Base-by-base conservation (phyloP, 176 grass and related monocot genomes). In the Carex myosuroides region DNA sequence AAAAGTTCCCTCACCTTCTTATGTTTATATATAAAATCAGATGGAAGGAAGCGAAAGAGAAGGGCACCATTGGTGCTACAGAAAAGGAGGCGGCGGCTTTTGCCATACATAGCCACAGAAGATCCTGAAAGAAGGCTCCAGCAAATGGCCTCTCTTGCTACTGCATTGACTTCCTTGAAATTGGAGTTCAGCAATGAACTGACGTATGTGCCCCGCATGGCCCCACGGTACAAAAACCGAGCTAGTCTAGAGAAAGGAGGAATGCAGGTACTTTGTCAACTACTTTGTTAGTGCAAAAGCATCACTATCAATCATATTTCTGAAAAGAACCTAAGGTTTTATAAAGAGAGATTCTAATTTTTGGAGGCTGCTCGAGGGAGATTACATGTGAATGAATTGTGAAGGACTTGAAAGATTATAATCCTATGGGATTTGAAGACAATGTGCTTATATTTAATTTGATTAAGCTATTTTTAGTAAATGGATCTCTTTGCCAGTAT, bases 91-190 rank as follows among this genome's bases (percentile, higher is more conserved):
- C 89, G 95, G 77, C 94, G 86, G 61, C 60, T 98, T 82, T 70
- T 98, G 69, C 92, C 95, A 79, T 98, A 87, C 84, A 54, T 84
- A 44, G 92, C 91, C 60, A 89, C 86, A 64, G 86, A 89, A 87
- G 86, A 94, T 91, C 56, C 30, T 42, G 79, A 46, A 74, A 64
- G 76, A 83, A 89, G 79, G 70, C 86, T 98, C 20, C 70, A 89
- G 73, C 95, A 94, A 88, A 93, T 98, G 92, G 84, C 87, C 81
- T 98, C 92, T 90, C 84, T 91, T 81, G 92, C 95, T 61, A 89
- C 92, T 86, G 92, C 90, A 76, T 86, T 98, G 85, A 89, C 76
- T 55, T 75, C 89, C 74, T 85, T 87, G 69, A 84, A 88, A 24
- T 89, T 94, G 69, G 80, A 94, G 52, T 98, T 93, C 76, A 91